Evolutionary conservation across 1,139 yeast genomes (phyloP).

Genomic region (Blastobotrys buckinghamii): DNA sequence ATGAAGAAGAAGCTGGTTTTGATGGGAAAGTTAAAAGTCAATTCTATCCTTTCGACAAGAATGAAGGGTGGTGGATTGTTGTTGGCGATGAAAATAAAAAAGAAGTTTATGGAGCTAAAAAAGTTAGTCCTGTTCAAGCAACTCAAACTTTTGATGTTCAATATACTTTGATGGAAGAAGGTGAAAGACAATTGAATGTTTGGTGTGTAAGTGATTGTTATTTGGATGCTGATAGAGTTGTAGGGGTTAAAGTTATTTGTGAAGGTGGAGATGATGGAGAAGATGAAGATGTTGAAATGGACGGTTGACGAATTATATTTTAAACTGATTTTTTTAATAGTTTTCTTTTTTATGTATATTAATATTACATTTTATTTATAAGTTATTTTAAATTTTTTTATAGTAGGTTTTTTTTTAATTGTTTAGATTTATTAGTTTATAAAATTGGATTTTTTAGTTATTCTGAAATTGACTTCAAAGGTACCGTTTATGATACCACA

Average conservation of each 20-base stretch:
- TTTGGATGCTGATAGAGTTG: slow-evolving; percentile 84
- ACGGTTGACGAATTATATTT: too few species aligned
- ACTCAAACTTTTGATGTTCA: slow-evolving; percentile 49
- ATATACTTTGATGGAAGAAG: slow-evolving; percentile 54
- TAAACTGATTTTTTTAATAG: too few species aligned
- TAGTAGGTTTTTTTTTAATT: too few species aligned
- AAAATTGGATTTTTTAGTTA: too few species aligned
- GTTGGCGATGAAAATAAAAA: slow-evolving; percentile 59
- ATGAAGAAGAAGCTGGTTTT: slow-evolving; percentile 50
- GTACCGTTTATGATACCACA: too few species aligned
- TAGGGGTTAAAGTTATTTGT: slow-evolving; percentile 42
- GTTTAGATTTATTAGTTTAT: too few species aligned
- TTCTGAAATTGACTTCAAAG: too few species aligned
- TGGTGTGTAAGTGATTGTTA: slow-evolving; percentile 94
- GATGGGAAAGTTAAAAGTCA: slow-evolving; percentile 49
- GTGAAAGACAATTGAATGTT: slow-evolving; percentile 54
- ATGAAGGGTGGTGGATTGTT: slow-evolving; percentile 86
- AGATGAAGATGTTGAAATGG: slow-evolving; percentile 27
- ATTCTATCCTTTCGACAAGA: slow-evolving; percentile 50
- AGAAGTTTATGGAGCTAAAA: slow-evolving; percentile 70
- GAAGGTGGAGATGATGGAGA: slow-evolving; percentile 25
- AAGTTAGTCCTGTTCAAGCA: slow-evolving; percentile 50
- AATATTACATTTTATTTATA: too few species aligned
- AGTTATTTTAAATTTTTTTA: too few species aligned
- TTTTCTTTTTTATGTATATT: too few species aligned